Evolutionary conservation across 1,139 yeast genomes (phyloP).

Genomic region (Nematodospora anomalae): DNA sequence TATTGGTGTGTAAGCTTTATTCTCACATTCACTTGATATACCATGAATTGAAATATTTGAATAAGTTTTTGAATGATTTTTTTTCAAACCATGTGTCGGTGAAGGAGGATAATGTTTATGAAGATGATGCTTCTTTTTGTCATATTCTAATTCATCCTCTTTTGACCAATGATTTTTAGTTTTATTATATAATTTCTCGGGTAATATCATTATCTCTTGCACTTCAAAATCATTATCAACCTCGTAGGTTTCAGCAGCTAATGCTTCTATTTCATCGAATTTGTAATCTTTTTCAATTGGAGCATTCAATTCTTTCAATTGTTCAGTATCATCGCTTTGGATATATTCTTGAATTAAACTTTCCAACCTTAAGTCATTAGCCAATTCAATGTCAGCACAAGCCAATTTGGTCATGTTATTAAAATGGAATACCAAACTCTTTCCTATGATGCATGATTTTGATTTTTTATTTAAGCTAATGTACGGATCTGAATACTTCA

Average conservation of each 20-base stretch:
- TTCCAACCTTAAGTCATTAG: conserved; percentile 25
- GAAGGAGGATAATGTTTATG: background rate
- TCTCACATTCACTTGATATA: conserved; percentile 13
- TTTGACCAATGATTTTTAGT: conserved; percentile 9
- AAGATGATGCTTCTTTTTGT: background rate
- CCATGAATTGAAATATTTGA: conserved; percentile 13
- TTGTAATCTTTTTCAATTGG: conserved; percentile 19
- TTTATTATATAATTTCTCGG: conserved; percentile 11
- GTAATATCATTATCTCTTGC: conserved; percentile 6
- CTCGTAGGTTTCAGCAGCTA: conserved; percentile 19
- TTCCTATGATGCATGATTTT: conserved; percentile 52
- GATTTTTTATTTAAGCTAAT: conserved; percentile 49
- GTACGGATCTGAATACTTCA: conserved; percentile 53
- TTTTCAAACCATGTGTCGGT: conserved; percentile 3
- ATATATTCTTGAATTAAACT: conserved; percentile 28
- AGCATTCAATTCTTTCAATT: conserved; percentile 21
- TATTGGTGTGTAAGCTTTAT: conserved; percentile 6
- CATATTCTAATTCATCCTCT: conserved; percentile 6
- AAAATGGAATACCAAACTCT: conserved; percentile 53
- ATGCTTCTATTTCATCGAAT: conserved; percentile 19
- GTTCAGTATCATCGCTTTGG: conserved; percentile 20
- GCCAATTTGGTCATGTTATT: conserved; percentile 53
- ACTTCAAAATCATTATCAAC: conserved; percentile 15
- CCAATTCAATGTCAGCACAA: conserved; percentile 54
- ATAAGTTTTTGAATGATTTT: conserved; percentile 9